phyloP scores from a whole-genome alignment of 2,329 filamentous ascomycete genomes.

The Pochonia chlamydosporia region DNA sequence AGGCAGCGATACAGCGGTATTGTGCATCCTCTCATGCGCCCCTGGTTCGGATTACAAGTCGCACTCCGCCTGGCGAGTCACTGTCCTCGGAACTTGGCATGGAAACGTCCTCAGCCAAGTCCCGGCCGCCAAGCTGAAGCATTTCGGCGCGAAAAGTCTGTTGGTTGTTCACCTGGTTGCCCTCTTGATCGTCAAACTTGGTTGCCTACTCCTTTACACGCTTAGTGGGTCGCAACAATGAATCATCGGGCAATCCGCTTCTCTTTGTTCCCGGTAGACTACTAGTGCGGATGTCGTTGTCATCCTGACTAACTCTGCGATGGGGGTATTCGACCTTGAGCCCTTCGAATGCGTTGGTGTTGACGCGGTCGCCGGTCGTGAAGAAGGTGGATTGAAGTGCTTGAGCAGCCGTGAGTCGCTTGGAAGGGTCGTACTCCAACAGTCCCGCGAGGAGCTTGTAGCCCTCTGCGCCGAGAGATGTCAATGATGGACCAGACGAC shows the following conservation, averaged over 20 bases:
- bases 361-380: slow-evolving; percentile 64
- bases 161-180: too few relatives aligned
- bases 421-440: slow-evolving; percentile 88
- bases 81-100: too few relatives aligned
- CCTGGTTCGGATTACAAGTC: too few relatives aligned
- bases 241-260: slow-evolving; percentile 78
- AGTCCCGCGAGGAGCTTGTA: slow-evolving; percentile 76
- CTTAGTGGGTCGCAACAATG: slow-evolving; percentile 57
- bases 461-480: slow-evolving; percentile 67
- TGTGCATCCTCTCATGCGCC: too few relatives aligned
- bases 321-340: slow-evolving; percentile 84
- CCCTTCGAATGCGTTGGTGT: slow-evolving; percentile 84
- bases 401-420: slow-evolving; percentile 78
- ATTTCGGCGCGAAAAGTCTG: too few relatives aligned
- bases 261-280: slow-evolving; percentile 89
- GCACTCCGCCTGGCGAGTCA: too few relatives aligned
- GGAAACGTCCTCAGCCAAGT: not conserved
- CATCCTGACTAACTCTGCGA: slow-evolving; percentile 84
- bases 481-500: slow-evolving; percentile 30
- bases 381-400: slow-evolving; percentile 93
- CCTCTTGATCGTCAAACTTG: not conserved
- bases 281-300: slow-evolving; percentile 89
- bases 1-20: too few relatives aligned
- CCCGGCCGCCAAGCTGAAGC: too few relatives aligned
- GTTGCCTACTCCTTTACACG: slow-evolving; percentile 50